Evolutionary conservation across 306 rosid genomes (phyloP).

Genomic region (Corylus heterophylla): DNA sequence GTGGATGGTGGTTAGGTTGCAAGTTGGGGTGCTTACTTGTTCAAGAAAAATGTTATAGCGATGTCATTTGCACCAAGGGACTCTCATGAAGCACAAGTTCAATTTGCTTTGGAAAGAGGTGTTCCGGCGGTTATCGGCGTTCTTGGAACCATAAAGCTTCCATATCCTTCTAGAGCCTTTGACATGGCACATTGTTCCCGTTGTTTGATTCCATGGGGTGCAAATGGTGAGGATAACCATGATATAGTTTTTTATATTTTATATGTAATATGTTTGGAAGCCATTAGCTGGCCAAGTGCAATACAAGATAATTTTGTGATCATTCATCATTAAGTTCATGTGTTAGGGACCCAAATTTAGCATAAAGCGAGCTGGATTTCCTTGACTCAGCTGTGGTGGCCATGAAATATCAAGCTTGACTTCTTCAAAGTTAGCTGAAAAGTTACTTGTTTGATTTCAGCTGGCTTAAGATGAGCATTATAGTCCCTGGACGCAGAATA

Average conservation of each 20-base stretch:
- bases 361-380: background rate
- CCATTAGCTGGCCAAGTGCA: slow-evolving; percentile 2
- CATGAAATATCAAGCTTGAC: background rate
- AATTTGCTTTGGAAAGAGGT: slow-evolving; percentile 92
- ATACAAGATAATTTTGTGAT: slow-evolving; percentile 10
- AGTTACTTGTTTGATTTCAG: background rate
- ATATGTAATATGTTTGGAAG: background rate
- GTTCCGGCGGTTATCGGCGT: slow-evolving; percentile 87
- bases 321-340: slow-evolving; percentile 12
- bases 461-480: background rate
- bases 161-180: slow-evolving; percentile 74
- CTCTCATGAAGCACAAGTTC: slow-evolving; percentile 90
- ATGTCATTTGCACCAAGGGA: slow-evolving; percentile 88
- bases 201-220: slow-evolving; percentile 80
- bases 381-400: slow-evolving; percentile 1
- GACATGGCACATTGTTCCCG: slow-evolving; percentile 96
- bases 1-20: slow-evolving; percentile 63
- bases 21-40: slow-evolving; percentile 80
- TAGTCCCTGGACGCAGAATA: background rate
- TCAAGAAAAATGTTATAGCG: slow-evolving; percentile 62
- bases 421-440: background rate
- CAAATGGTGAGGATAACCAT: slow-evolving; percentile 54
- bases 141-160: slow-evolving; percentile 77
- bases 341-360: slow-evolving; percentile 8
- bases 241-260: background rate